phyloP scores from a whole-genome alignment of 345 rosid genomes.

The Punica granatum region DNA sequence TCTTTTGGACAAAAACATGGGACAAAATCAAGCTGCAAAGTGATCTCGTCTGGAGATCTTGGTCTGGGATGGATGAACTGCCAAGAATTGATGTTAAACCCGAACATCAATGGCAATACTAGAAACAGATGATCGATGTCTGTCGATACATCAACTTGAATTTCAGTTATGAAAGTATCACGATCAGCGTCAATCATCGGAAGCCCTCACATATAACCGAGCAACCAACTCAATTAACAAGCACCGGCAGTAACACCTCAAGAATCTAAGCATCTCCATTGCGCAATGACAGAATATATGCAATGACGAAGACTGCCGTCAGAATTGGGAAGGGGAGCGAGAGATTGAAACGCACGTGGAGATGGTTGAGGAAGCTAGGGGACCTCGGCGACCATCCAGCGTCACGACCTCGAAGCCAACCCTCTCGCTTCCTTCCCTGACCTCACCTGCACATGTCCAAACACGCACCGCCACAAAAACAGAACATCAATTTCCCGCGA shows the following conservation, averaged over 20 bases:
- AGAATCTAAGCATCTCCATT: background rate
- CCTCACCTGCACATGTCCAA: conserved; percentile 28
- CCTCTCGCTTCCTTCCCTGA: conserved; percentile 46
- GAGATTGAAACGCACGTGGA: conserved; percentile 28
- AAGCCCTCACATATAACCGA: background rate
- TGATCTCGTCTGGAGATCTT: background rate
- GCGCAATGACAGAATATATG: background rate
- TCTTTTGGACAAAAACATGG: background rate
- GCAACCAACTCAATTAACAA: background rate
- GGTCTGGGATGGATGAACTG: background rate
- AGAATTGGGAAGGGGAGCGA: no score
- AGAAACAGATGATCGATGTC: background rate
- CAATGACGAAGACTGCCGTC: background rate
- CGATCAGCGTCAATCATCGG: background rate
- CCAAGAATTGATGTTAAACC: background rate
- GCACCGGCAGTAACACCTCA: background rate
- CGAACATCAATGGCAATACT: background rate
- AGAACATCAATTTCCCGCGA: background rate
- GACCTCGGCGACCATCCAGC: conserved; percentile 48
- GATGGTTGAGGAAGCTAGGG: conserved; percentile 43
- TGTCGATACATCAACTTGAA: background rate
- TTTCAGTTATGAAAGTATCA: background rate
- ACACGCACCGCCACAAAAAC: background rate
- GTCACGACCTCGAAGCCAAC: conserved; percentile 61
- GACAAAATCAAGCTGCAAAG: background rate